Base-by-base conservation (phyloP, 2,329 filamentous ascomycete genomes). In the Pseudofabraea citricarpa region DNA sequence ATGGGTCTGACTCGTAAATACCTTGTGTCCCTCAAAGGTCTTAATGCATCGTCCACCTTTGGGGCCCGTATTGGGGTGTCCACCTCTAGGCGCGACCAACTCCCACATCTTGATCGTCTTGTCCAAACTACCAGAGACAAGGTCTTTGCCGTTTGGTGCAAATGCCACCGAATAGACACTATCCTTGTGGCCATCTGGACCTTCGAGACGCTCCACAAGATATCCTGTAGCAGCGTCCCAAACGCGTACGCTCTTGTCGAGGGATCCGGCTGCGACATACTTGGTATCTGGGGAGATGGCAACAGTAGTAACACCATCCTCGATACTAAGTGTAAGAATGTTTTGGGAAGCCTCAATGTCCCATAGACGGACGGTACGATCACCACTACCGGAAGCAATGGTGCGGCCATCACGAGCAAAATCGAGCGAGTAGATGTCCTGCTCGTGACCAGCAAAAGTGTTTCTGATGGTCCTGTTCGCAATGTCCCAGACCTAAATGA, bases 101-200 rank as follows among this genome's bases (percentile, higher is more conserved):
- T 96, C 90, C 90, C 93, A 98, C 85, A 97, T 95, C 74, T 96
- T 95, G 74, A 97, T 97, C 0, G 91, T 97, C 75, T 95, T 95
- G 65, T 98, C 93, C 56, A 97, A 72, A 75, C 87, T 94, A 51
- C 93, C 93, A 58, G 87, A 94, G 60, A 97, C 91, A 31, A 98
- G 82, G 54, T 95, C 88, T 57, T 90, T 87, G 49, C 91, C 91
- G 56, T 87, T 91, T 21, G 93, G 93, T 12, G 90, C 90, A 66
- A 98, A 98, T 0, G 93, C 91, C 18, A 98, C 93, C 10, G 85
- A 91, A 66, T 97, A 97, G 18, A 97, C 93, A 56, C 87, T 94
- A 51, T 98, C 93, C 68, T 95, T 95, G 73, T 97, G 93, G 10
- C 93, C 93, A 51, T 94, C 87, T 5, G 89, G 84, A 15, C 90